Percentiles rank a stretch among this genome's conserved stretches.
phyloP scores from a whole-genome alignment of 805 yeast species.

The Starmerella apicola region DNA sequence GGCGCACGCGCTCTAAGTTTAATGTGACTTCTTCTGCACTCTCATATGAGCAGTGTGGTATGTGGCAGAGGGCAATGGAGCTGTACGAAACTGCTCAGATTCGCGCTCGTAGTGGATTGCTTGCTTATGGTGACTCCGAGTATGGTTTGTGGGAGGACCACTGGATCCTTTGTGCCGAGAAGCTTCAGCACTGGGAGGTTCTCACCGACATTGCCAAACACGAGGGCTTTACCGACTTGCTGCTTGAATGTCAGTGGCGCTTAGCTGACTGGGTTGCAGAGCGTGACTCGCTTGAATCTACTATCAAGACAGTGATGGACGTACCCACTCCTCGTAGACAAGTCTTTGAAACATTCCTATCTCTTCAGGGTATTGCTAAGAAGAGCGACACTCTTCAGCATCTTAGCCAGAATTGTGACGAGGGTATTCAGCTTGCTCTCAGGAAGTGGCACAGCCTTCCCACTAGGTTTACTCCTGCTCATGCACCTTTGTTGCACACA shows the following conservation, averaged over 20 bases:
- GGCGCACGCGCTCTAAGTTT: constrained; percentile 95
- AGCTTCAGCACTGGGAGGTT: constrained; percentile 95
- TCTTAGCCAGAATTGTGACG: constrained; percentile 78
- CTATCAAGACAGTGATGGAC: constrained; percentile 93
- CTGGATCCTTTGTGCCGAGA: constrained; percentile 96
- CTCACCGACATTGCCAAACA: constrained; percentile 92
- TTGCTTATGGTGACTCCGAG: constrained; percentile 92
- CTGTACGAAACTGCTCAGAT: constrained; percentile 93
- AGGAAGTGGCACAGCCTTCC: constrained; percentile 92
- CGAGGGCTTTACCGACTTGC: constrained; percentile 89
- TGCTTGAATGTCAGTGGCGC: constrained; percentile 99
- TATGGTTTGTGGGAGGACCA: constrained; percentile 97
- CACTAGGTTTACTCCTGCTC: constrained; percentile 52
- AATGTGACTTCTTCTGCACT: constrained; percentile 85
- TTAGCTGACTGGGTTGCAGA: constrained; percentile 98
- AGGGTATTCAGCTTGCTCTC: constrained; percentile 85
- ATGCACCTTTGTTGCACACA: constrained; percentile 76
- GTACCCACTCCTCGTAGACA: constrained; percentile 97
- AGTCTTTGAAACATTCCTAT: constrained; percentile 84
- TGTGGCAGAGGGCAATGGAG: constrained; percentile 90
- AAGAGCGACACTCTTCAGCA: constrained; percentile 77
- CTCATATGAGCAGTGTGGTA: constrained; percentile 86
- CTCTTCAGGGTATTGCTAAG: constrained; percentile 86
- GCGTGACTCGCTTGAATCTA: constrained; percentile 83
- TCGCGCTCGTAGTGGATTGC: constrained; percentile 85